phyloP scores from a whole-genome alignment of 148 eudicot genomes.

The Polygonum aviculare region DNA sequence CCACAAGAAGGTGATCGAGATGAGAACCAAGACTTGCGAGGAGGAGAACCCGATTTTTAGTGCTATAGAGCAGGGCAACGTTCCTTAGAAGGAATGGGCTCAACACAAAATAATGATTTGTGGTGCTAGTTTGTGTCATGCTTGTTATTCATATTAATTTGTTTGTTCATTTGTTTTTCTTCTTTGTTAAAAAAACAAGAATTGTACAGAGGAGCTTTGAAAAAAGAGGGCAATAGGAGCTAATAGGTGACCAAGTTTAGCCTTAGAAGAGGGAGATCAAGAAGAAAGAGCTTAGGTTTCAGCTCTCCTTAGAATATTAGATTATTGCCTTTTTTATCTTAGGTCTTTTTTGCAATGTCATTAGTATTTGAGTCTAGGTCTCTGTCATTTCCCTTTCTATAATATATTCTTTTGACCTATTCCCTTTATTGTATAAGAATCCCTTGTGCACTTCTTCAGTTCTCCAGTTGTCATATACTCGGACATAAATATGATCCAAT shows the following conservation, averaged over 20 bases:
- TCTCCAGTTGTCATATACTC: not conserved
- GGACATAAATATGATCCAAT: too few relatives aligned
- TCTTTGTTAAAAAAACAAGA: not conserved
- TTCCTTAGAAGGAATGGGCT: not conserved
- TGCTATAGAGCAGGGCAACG: not conserved
- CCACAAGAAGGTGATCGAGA: constrained; percentile 89
- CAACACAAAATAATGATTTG: not conserved
- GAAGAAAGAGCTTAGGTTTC: not conserved
- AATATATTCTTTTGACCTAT: not conserved
- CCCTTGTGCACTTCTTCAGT: not conserved
- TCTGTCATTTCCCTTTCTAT: not conserved
- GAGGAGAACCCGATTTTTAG: not conserved
- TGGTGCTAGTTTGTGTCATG: not conserved
- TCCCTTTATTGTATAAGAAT: not conserved
- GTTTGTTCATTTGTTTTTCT: not conserved
- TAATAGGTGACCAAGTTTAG: constrained; percentile 2
- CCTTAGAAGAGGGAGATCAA: not conserved
- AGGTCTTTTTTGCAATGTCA: constrained; percentile 2
- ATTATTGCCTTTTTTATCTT: not conserved
- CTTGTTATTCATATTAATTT: not conserved
- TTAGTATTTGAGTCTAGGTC: not conserved
- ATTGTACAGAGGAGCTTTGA: not conserved
- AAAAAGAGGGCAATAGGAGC: not conserved
- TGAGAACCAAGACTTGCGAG: constrained; percentile 38
- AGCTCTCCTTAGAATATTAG: not conserved